Evolutionary conservation across 1,284 basidiomycete species (phyloP).

Genomic region (Trichosporon inkin): DNA sequence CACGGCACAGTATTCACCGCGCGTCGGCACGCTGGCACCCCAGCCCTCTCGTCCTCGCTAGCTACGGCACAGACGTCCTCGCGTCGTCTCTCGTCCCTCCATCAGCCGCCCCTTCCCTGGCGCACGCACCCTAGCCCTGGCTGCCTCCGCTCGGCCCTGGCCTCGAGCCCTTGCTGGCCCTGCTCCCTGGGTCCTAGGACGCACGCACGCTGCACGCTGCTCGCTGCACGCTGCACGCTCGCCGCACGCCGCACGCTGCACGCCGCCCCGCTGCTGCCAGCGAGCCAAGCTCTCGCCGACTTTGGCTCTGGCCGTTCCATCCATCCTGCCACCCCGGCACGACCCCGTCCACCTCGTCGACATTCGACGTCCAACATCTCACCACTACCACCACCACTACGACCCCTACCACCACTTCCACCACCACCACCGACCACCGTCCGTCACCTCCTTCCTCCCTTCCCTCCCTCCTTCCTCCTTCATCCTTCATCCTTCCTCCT

Average conservation of each 20-base stretch:
- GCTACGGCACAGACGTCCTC: no score
- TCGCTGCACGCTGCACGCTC: no score
- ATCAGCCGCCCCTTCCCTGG: neutral
- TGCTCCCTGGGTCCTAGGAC: no score
- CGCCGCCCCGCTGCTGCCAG: no score
- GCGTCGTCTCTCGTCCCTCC: no score
- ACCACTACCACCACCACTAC: no score
- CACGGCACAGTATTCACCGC: no score
- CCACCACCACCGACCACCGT: neutral
- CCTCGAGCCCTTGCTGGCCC: neutral
- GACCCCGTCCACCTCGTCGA: neutral
- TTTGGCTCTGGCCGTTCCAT: no score
- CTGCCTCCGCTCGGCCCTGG: neutral
- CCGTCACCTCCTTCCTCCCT: neutral
- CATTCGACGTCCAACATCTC: neutral
- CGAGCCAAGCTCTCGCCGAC: neutral
- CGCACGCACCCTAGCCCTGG: neutral
- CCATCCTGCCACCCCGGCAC: no score
- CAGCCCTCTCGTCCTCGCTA: no score
- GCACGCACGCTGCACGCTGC: neutral
- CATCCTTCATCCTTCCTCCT: neutral
- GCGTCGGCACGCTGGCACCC: no score
- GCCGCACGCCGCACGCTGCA: no score
- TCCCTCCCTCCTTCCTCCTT: neutral
- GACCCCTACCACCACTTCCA: neutral